Evolutionary conservation across 2,329 filamentous ascomycete genomes (phyloP), one percentile per base, ranked within the genome.

Genomic region (Fusarium nanum): DNA sequence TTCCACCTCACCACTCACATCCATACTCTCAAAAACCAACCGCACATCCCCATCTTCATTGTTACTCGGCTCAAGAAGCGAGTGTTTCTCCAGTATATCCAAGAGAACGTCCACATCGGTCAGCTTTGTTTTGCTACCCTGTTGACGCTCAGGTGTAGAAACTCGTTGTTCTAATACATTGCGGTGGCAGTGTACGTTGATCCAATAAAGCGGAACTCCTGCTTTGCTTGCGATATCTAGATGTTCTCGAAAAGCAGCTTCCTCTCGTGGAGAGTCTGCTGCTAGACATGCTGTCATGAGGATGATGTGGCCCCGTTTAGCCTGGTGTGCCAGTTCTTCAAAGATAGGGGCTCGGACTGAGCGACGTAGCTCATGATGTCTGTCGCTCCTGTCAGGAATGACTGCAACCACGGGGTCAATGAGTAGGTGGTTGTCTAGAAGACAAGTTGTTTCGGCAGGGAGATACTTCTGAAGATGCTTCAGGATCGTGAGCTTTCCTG

Each of bases 401-500:
- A 68, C 60, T n/a, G 59, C 58, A 0, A 9, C 54, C 1, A 72
- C 64, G 1, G 72, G 66, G 27, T 74, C 68, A 20, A 73, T 72
- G 13, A 74, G 68, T 1, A 73, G 60, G 41, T 74, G 71, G 12
- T 73, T 73, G 40, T 73, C 70, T 6, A 71, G 41, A 9, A 72
- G 58, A 22, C 67, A 64, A 34, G 71, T 59, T 8, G 41, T 57
- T 3, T 57, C 41, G 20, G 13, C 3, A 3, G 60, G 56, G 3
- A 72, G 56, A 13, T 71, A 47, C 3, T 60, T 27, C 27, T 68
- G 61, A 54, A 56, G 27, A 3, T 49, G 30, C 11, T 61, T 60
- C 14, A 74, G 65, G 12, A 73, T 57, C 5, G 71, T 73, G 37
- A 73, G 56, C 32, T 74, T 73, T 9, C 69, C 72, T 8, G 62